Evolutionary conservation across 2,329 filamentous ascomycete genomes (phyloP), one percentile per base, ranked within the genome.

Genomic region (Colletotrichum cuscutae): DNA sequence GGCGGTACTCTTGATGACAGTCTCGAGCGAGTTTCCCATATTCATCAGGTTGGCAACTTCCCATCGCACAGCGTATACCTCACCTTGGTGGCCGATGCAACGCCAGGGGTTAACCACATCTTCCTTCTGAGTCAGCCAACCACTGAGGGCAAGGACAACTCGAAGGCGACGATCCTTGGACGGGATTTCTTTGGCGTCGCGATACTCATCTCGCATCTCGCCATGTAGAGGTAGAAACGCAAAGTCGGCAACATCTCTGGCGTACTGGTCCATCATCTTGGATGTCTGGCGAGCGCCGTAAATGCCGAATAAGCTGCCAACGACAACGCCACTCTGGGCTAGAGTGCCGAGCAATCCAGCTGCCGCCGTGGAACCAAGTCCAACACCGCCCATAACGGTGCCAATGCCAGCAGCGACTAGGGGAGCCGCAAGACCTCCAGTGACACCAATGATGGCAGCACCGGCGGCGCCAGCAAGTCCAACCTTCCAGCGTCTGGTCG

Each of bases 301-400:
- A n/a, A 97, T 94, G 9, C 97, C 97, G 78, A 98, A 98, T 52
- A 98, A 85, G 49, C 93, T 91, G 19, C 95, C 96, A 35, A 98
- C 92, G 54, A 95, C 86, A 19, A 97, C 89, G 5, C 92, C 90
- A 74, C 93, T 97, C 49, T 95, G 92, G 2, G 95, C 93, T 78
- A 98, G 87, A 22, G 91, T 89, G 12, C 95, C 96, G 0, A 98
- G 85, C 65, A 98, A 90, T 1, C 91, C 91, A 24, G 95, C 94
- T 12, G 94, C 93, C 26, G 92, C 91, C 2, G 91, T 92, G 1
- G 91, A 88, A 22, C 92, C 92, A 1, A 98, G 86, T 2, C 94
- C 94, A 12, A 94, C 82, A 0, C 94, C 94, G 28, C 93, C 92
- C 84, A 95, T 93, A 0, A 96, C 87, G 1, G 90, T 92, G 28